These are phyloP conservation scores for Alternaria triticimaculans DNA, from an alignment of 2,329 filamentous ascomycete species.

Conservation along the genomic window DNA sequence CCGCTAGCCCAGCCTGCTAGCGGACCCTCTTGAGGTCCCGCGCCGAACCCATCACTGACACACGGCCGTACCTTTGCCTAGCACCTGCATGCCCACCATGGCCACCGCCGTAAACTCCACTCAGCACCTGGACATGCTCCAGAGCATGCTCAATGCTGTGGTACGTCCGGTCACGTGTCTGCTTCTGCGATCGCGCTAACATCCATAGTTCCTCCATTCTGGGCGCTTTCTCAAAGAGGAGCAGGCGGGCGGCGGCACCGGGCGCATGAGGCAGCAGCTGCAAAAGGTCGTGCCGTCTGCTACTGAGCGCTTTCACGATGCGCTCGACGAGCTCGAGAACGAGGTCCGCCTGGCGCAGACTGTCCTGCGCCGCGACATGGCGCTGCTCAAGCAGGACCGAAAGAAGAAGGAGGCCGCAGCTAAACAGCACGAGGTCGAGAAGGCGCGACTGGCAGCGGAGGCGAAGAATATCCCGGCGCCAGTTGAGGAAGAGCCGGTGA, in stretches of 20 bases:
- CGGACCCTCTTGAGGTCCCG: not conserved
- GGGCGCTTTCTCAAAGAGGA: constrained; percentile 55
- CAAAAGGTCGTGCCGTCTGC: constrained; percentile 52
- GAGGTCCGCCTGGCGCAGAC: constrained; percentile 49
- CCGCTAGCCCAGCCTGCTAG: not conserved
- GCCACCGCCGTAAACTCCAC: constrained; percentile 19
- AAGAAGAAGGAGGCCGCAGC: constrained; percentile 45
- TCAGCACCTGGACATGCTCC: constrained; percentile 52
- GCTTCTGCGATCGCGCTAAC: constrained; percentile 8
- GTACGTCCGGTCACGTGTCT: constrained; percentile 40
- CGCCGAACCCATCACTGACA: not conserved
- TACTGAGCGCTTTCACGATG: constrained; percentile 55
- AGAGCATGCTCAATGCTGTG: constrained; percentile 56
- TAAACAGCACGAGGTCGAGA: constrained; percentile 40
- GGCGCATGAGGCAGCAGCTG: constrained; percentile 39
- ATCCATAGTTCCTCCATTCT: constrained; percentile 51
- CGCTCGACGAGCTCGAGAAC: constrained; percentile 59
- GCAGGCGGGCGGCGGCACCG: constrained; percentile 36
- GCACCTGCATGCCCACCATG: constrained; percentile 14
- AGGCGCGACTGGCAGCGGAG: constrained; percentile 39
- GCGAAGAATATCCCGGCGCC: constrained; percentile 19
- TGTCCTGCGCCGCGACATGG: constrained; percentile 47
- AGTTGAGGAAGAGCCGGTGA: constrained; percentile 16
- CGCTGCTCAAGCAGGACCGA: constrained; percentile 44
- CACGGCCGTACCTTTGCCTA: not conserved